phyloP scores from a whole-genome alignment of 768 basidiomycete genomes.

The Pleurotus giganteus region DNA sequence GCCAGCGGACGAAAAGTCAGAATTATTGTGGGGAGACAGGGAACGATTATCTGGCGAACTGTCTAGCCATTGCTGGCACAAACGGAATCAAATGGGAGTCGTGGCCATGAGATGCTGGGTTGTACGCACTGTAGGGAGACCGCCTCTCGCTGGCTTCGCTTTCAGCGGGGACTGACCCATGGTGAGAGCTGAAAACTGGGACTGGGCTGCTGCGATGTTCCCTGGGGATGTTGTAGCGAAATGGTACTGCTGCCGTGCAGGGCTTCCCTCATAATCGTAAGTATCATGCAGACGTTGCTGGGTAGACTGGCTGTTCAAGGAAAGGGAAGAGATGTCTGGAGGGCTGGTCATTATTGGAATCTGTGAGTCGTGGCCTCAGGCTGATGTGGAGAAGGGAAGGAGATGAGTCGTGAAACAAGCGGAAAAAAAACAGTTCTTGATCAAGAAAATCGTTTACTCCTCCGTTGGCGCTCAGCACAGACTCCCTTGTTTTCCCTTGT shows the following conservation, averaged over 20 bases:
- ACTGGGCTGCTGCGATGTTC: conserved; percentile 47
- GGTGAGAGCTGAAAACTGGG: conserved; percentile 56
- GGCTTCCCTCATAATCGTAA: conserved; percentile 79
- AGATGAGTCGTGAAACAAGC: conserved; percentile 21
- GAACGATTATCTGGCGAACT: conserved; percentile 74
- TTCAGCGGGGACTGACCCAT: conserved; percentile 70
- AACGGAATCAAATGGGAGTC: conserved; percentile 16
- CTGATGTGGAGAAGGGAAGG: conserved; percentile 25
- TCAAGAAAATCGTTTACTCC: conserved; percentile 8
- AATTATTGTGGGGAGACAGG: conserved; percentile 83
- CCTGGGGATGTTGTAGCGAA: conserved; percentile 58
- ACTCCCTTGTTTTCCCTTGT: conserved; percentile 7
- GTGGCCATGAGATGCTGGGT: conserved; percentile 19
- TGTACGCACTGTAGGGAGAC: conserved; percentile 68
- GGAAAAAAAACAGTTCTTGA: conserved; percentile 5
- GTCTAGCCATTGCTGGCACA: conserved; percentile 82
- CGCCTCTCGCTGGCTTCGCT: conserved; percentile 67
- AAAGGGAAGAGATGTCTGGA: conserved; percentile 76
- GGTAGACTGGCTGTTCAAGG: conserved; percentile 51
- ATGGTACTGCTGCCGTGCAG: conserved; percentile 61
- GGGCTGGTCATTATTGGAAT: conserved; percentile 70
- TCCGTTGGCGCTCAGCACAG: conserved; percentile 3
- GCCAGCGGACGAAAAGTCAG: conserved; percentile 85
- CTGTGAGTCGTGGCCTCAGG: conserved; percentile 13
- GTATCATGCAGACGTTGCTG: conserved; percentile 83